These are phyloP conservation scores for Debaryomycetaceae sp. DNA, from an alignment of 1,139 yeast species.

Conservation along the genomic window DNA sequence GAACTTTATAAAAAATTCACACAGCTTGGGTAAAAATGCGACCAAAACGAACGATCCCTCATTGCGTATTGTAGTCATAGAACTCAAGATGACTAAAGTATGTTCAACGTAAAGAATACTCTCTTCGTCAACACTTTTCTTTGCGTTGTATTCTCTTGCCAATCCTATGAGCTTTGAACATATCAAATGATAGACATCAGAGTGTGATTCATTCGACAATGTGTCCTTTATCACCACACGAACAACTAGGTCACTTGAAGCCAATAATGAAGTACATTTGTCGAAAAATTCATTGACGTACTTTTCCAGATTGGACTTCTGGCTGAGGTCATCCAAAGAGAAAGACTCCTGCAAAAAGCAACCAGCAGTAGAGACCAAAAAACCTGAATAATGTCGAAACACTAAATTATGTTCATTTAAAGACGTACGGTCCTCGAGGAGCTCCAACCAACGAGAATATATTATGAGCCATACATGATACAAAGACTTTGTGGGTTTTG, in stretches of 20 bases:
- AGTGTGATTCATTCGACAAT: conserved; percentile 44
- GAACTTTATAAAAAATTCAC: conserved; percentile 28
- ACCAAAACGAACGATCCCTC: conserved; percentile 39
- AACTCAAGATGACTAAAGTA: conserved; percentile 32
- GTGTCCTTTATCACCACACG: conserved; percentile 45
- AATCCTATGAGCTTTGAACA: conserved; percentile 29
- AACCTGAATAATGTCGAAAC: conserved; percentile 61
- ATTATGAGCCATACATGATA: conserved; percentile 61
- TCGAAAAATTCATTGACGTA: conserved; percentile 47
- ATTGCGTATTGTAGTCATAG: conserved; percentile 33
- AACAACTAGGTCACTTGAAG: conserved; percentile 49
- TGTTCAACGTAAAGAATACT: conserved; percentile 38
- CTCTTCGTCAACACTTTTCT: conserved; percentile 24
- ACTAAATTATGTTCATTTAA: conserved; percentile 36
- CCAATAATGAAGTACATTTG: conserved; percentile 46
- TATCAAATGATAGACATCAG: conserved; percentile 38
- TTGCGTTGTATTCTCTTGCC: conserved; percentile 25
- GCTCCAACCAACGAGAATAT: conserved; percentile 51
- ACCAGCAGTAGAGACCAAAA: conserved; percentile 58
- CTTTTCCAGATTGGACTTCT: conserved; percentile 22
- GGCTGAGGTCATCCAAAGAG: conserved; percentile 19
- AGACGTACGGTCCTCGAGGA: conserved; percentile 21
- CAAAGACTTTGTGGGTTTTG: conserved; percentile 57
- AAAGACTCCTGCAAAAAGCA: conserved; percentile 40
- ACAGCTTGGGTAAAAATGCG: conserved; percentile 30